phyloP scores from a whole-genome alignment of 495 filamentous ascomycete genomes.

The Trichodelitschia bisporula region DNA sequence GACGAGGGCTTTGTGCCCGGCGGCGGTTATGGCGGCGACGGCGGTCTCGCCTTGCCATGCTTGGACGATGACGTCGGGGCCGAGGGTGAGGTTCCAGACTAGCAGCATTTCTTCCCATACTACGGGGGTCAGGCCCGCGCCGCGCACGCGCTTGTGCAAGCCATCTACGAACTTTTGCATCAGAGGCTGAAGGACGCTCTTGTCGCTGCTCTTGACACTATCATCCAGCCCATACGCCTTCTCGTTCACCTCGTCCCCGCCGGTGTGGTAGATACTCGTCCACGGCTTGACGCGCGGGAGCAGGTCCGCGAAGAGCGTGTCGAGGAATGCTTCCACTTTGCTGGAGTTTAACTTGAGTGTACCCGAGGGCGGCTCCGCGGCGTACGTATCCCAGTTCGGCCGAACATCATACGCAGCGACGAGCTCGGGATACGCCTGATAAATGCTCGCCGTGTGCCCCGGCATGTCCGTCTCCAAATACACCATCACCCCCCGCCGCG shows the following conservation, averaged over 20 bases:
- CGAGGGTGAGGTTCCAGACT: constrained; percentile 45
- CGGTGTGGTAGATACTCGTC: constrained; percentile 53
- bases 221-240: constrained; percentile 51
- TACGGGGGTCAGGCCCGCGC: constrained; percentile 35
- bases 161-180: constrained; percentile 46
- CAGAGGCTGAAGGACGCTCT: constrained; percentile 35
- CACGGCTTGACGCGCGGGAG: constrained; percentile 44
- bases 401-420: constrained; percentile 44
- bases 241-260: constrained; percentile 59
- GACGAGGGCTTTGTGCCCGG: constrained; percentile 40
- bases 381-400: constrained; percentile 39
- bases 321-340: constrained; percentile 38
- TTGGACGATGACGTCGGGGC: constrained; percentile 40
- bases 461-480: constrained; percentile 64
- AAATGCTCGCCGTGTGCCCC: constrained; percentile 45
- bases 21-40: constrained; percentile 25
- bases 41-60: constrained; percentile 38
- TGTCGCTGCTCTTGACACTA: constrained; percentile 34
- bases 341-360: constrained; percentile 46
- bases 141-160: constrained; percentile 31
- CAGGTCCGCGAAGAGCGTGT: constrained; percentile 42
- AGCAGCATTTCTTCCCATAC: constrained; percentile 70
- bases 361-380: constrained; percentile 53
- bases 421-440: constrained; percentile 40
- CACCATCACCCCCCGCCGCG: constrained; percentile 41